phyloP scores from a whole-genome alignment of 495 filamentous ascomycete genomes.

The Penicillium steckii region DNA sequence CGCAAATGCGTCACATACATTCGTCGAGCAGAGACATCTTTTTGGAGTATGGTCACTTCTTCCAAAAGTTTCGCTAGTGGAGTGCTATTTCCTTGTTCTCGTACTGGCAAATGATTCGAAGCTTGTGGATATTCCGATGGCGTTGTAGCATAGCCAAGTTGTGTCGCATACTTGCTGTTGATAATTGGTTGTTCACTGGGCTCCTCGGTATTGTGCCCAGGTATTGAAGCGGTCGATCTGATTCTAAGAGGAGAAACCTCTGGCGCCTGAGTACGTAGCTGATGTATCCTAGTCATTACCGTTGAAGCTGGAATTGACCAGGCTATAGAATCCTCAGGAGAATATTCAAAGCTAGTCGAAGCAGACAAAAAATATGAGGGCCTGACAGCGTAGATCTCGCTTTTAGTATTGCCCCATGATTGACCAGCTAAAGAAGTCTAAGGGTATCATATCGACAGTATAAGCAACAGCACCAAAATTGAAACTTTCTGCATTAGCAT shows the following conservation, averaged over 20 bases:
- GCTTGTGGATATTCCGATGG: neutral
- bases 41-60: conserved; percentile 6
- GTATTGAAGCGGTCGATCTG: neutral
- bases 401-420: conserved; percentile 1
- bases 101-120: neutral
- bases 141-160: neutral
- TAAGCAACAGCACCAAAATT: neutral
- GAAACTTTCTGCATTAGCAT: neutral
- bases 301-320: neutral
- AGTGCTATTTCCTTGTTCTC: neutral
- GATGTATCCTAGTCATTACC: conserved; percentile 4
- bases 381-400: conserved; percentile 4
- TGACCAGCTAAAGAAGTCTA: conserved; percentile 4
- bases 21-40: conserved; percentile 16
- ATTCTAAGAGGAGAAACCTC: neutral
- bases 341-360: too few relatives aligned
- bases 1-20: conserved; percentile 19
- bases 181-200: neutral
- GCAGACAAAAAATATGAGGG: neutral
- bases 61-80: conserved; percentile 3
- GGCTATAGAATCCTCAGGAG: neutral
- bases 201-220: neutral
- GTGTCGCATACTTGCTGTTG: neutral
- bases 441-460: neutral
- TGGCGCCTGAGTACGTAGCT: neutral